Percentiles rank a stretch among this genome's conserved stretches.
These are phyloP conservation scores for Aspergillus sp. DNA, from an alignment of 2,329 filamentous ascomycete species.

Conservation along the genomic window DNA sequence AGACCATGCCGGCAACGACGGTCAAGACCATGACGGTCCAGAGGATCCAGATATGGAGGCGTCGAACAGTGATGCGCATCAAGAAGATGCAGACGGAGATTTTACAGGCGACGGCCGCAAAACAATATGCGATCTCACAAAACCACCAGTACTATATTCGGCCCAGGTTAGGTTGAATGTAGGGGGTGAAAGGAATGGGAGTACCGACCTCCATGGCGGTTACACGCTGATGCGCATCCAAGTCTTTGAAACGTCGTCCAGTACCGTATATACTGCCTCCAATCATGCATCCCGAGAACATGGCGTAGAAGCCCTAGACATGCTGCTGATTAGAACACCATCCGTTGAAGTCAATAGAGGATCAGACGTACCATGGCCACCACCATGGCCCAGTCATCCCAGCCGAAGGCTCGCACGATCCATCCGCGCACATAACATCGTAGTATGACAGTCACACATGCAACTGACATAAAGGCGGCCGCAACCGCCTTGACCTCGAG, in stretches of 20 bases:
- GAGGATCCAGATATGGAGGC: slow-evolving; percentile 51
- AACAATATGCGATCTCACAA: slow-evolving; percentile 54
- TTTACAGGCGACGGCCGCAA: slow-evolving; percentile 51
- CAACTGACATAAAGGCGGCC: slow-evolving; percentile 31
- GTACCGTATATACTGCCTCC: slow-evolving; percentile 34
- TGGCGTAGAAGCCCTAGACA: slow-evolving; percentile 26
- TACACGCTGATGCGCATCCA: slow-evolving; percentile 22
- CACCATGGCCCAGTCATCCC: slow-evolving; percentile 37
- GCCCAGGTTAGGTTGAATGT: background rate
- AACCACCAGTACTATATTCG: slow-evolving; percentile 50
- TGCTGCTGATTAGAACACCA: slow-evolving; percentile 3
- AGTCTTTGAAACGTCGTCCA: slow-evolving; percentile 22
- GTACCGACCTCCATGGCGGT: slow-evolving; percentile 30
- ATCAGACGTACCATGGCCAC: slow-evolving; percentile 25
- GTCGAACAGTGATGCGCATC: slow-evolving; percentile 52
- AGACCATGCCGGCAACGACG: slow-evolving; percentile 48
- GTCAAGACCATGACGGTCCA: slow-evolving; percentile 48
- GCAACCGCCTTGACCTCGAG: slow-evolving; percentile 28
- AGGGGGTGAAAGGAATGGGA: background rate
- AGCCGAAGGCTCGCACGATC: slow-evolving; percentile 36
- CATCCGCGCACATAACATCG: slow-evolving; percentile 35
- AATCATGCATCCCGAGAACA: slow-evolving; percentile 35
- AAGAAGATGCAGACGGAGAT: slow-evolving; percentile 56
- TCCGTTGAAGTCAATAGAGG: background rate
- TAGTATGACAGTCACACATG: slow-evolving; percentile 29